phyloP scores from a whole-genome alignment of 2,329 filamentous ascomycete species.

The Alternaria hordeiaustralica region DNA sequence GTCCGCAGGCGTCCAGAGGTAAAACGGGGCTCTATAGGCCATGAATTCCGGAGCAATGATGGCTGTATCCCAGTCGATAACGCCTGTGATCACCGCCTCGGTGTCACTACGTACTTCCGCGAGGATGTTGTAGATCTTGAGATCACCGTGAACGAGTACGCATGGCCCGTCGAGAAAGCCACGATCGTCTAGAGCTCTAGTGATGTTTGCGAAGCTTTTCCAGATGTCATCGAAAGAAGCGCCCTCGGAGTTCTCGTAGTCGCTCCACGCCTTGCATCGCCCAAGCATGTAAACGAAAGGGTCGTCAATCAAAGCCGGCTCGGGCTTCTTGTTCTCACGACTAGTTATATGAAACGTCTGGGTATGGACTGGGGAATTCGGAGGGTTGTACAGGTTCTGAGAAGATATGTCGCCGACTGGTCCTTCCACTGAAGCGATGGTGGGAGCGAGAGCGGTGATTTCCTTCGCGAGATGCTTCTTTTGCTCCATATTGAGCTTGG shows the following conservation, averaged over 20 bases:
- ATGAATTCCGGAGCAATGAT: constrained; percentile 41
- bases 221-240: constrained; percentile 20
- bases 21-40: constrained; percentile 38
- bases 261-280: constrained; percentile 13
- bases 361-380: not conserved
- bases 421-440: not conserved
- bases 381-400: not conserved
- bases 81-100: constrained; percentile 22
- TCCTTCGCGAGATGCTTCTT: not conserved
- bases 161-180: constrained; percentile 15
- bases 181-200: constrained; percentile 14
- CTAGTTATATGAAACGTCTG: too few relatives aligned
- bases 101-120: constrained; percentile 15
- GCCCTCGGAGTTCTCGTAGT: not conserved
- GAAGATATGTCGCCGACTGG: not conserved
- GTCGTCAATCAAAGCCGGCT: too few relatives aligned
- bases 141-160: constrained; percentile 33
- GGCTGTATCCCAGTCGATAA: constrained; percentile 48
- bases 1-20: constrained; percentile 32
- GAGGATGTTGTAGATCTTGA: constrained; percentile 39
- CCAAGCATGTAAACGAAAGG: constrained; percentile 4
- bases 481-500: not conserved
- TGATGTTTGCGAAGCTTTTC: constrained; percentile 11
- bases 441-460: not conserved
- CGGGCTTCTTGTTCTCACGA: too few relatives aligned